Conservation (phyloP, 192 early-diverging fungal genomes). For the Linnemannia exigua region DNA sequence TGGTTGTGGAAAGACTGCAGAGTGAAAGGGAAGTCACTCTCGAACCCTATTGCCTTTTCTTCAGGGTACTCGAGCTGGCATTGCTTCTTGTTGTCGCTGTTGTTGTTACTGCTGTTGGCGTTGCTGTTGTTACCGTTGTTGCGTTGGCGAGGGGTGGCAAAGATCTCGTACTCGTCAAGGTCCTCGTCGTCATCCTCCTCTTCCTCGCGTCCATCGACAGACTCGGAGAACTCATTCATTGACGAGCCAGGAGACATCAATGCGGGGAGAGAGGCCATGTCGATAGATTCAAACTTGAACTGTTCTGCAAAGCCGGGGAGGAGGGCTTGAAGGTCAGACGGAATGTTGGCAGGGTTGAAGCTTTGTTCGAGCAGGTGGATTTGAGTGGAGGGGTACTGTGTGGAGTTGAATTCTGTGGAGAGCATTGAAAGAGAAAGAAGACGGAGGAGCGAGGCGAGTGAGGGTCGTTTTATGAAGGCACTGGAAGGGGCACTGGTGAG, state of each 20-base stretch:
- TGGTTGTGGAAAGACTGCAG: background rate
- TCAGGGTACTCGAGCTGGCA: background rate
- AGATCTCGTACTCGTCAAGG: conserved; percentile 23
- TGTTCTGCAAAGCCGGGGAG: background rate
- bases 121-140: conserved; percentile 3
- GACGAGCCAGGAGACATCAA: conserved; percentile 24
- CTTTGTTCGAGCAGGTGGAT: background rate
- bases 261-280: background rate
- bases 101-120: background rate
- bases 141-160: background rate
- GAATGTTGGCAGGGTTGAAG: background rate
- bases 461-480: background rate
- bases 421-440: conserved; percentile 11
- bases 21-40: background rate
- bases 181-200: conserved; percentile 32
- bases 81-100: conserved; percentile 5
- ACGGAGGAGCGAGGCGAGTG: background rate
- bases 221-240: conserved; percentile 13
- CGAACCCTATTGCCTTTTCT: background rate
- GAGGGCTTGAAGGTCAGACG: background rate
- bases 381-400: background rate
- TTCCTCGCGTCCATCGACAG: conserved; percentile 1
- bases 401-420: background rate
- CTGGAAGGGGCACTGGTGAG: background rate
- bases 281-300: background rate